phyloP scores from a whole-genome alignment of 2,329 filamentous ascomycete genomes.

The Ophiosphaerella narmari region DNA sequence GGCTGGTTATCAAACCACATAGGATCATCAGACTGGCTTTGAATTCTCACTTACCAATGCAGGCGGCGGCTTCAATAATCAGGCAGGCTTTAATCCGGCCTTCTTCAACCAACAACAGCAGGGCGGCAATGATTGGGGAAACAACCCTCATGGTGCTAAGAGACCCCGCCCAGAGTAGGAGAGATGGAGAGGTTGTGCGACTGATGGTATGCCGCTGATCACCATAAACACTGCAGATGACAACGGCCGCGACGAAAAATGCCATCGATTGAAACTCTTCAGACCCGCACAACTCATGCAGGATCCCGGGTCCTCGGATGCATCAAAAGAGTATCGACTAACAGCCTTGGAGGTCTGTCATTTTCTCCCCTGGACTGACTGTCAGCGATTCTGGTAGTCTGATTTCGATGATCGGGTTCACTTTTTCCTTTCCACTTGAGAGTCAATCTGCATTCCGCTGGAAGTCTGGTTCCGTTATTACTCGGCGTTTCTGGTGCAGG shows the following conservation, averaged over 20 bases:
- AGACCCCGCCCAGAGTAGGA: constrained; percentile 71
- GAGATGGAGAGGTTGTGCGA: background rate
- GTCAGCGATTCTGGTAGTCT: no score
- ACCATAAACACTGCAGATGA: background rate
- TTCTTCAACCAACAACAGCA: constrained; percentile 65
- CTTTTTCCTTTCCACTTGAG: no score
- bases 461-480: background rate
- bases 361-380: no score
- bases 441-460: no score
- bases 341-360: no score
- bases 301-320: no score
- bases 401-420: no score
- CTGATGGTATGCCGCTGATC: background rate
- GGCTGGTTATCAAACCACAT: background rate
- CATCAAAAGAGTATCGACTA: no score
- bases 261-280: no score
- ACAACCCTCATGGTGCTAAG: constrained; percentile 82
- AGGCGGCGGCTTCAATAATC: constrained; percentile 64
- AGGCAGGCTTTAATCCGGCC: constrained; percentile 71
- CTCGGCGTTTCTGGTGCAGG: background rate
- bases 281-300: no score
- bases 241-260: no score
- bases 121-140: constrained; percentile 58
- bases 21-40: background rate
- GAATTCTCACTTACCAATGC: constrained; percentile 14